These are phyloP conservation scores for Fusarium avenaceum DNA, from an alignment of 2,329 filamentous ascomycete genomes.

Conservation along the genomic window DNA sequence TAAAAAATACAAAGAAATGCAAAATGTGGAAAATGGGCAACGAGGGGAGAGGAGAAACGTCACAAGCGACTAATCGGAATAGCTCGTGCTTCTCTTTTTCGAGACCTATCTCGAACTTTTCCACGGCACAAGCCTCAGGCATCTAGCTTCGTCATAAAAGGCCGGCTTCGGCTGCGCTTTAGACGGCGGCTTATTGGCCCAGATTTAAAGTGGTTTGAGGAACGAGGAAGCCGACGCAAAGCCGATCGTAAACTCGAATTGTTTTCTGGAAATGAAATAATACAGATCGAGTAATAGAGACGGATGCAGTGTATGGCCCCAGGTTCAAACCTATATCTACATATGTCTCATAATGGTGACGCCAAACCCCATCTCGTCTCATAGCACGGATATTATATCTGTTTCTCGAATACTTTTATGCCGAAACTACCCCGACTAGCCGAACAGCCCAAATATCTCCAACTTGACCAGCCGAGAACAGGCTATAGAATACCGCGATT, in stretches of 20 bases:
- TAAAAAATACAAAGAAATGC: slow-evolving; percentile 32
- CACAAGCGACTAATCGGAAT: slow-evolving; percentile 23
- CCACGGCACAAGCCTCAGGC: slow-evolving; percentile 48
- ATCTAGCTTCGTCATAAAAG: slow-evolving; percentile 50
- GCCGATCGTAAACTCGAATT: slow-evolving; percentile 16
- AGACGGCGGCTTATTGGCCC: slow-evolving; percentile 34
- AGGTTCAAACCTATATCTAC: background rate
- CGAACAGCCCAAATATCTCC: slow-evolving; percentile 12
- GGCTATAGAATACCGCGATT: slow-evolving; percentile 2
- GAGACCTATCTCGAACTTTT: slow-evolving; percentile 51
- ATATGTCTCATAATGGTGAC: background rate
- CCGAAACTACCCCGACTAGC: slow-evolving; percentile 47
- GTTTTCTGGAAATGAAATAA: background rate
- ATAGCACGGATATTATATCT: background rate
- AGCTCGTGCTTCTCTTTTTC: slow-evolving; percentile 41
- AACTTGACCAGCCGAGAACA: slow-evolving; percentile 36
- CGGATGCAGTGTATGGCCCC: background rate
- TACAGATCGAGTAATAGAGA: background rate
- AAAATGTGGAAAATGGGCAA: slow-evolving; percentile 27
- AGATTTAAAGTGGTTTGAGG: slow-evolving; percentile 12
- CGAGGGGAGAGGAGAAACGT: slow-evolving; percentile 27
- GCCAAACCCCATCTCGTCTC: background rate
- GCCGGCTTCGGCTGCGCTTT: slow-evolving; percentile 44
- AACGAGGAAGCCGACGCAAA: slow-evolving; percentile 35
- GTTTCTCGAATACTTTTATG: slow-evolving; percentile 33